Conservation (phyloP, 2,329 filamentous ascomycete species). For the Spiromastix sp. region DNA sequence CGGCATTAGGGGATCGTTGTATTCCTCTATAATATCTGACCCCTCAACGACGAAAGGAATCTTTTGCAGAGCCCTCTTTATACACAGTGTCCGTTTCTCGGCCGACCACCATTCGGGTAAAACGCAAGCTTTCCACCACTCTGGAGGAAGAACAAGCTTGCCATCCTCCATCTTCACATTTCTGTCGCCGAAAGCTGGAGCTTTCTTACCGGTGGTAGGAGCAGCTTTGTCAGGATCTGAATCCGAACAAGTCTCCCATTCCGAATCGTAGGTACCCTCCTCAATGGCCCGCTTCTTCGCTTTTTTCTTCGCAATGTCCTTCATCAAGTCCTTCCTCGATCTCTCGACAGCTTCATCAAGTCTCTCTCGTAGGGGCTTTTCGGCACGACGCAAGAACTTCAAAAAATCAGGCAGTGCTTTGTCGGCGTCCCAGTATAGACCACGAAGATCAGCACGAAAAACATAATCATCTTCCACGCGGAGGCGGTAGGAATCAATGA, state of each 20-base stretch:
- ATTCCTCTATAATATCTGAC: conserved; percentile 31
- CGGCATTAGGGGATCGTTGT: conserved; percentile 34
- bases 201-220: not conserved
- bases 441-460: conserved; percentile 11
- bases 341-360: too few relatives aligned
- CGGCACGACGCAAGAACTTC: conserved; percentile 19
- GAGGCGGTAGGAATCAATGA: conserved; percentile 42
- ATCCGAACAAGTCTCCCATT: not conserved
- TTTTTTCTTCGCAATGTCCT: conserved; percentile 16
- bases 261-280: not conserved
- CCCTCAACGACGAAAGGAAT: conserved; percentile 22
- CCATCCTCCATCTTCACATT: not conserved
- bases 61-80: conserved; percentile 22
- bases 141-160: conserved; percentile 1
- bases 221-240: not conserved
- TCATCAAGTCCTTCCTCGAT: conserved; percentile 26
- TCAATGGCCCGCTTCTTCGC: not conserved
- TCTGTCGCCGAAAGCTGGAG: not conserved
- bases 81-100: conserved; percentile 30
- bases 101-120: conserved; percentile 39
- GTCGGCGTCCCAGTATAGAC: conserved; percentile 15
- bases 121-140: conserved; percentile 14
- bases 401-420: conserved; percentile 32
- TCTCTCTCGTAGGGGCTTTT: too few relatives aligned
- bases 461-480: conserved; percentile 30